phyloP scores from a whole-genome alignment of 495 filamentous ascomycete species.

The Geopyxis carbonaria region DNA sequence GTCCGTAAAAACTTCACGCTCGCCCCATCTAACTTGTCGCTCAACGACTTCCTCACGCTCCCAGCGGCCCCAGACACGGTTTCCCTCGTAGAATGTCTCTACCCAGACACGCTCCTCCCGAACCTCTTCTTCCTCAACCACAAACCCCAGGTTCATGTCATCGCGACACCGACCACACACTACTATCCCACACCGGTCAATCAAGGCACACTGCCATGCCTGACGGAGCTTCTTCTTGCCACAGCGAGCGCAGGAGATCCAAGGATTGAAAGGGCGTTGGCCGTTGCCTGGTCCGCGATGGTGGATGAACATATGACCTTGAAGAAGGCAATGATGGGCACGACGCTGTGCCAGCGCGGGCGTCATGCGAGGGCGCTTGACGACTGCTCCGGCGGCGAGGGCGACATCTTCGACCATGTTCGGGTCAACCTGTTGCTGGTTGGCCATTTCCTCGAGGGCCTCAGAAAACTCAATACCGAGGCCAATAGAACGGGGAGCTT shows the following conservation, averaged over 20 bases:
- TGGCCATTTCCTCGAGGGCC: too few relatives aligned
- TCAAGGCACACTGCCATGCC: constrained; percentile 5
- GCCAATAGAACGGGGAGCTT: constrained; percentile 1
- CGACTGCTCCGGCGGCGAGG: constrained; percentile 3
- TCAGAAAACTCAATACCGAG: neutral
- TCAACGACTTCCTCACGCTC: too few relatives aligned
- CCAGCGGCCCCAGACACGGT: too few relatives aligned
- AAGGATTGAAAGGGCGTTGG: neutral
- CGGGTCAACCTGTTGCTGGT: too few relatives aligned
- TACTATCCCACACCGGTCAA: constrained; percentile 3
- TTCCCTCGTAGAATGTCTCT: too few relatives aligned
- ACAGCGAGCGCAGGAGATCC: constrained; percentile 2
- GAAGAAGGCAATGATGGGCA: constrained; percentile 5
- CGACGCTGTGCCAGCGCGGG: neutral
- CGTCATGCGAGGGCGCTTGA: neutral
- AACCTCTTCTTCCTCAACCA: neutral
- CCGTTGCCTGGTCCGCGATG: constrained; percentile 1
- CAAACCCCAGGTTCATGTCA: neutral
- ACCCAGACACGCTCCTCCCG: too few relatives aligned
- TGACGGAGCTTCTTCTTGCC: neutral
- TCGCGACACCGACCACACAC: constrained; percentile 4
- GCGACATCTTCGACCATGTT: constrained; percentile 1
- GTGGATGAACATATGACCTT: constrained; percentile 7
- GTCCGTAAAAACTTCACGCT: too few relatives aligned
- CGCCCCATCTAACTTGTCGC: too few relatives aligned